Evolutionary conservation across 2,329 filamentous ascomycete species (phyloP).

Genomic region (Epichloe uncinata): DNA sequence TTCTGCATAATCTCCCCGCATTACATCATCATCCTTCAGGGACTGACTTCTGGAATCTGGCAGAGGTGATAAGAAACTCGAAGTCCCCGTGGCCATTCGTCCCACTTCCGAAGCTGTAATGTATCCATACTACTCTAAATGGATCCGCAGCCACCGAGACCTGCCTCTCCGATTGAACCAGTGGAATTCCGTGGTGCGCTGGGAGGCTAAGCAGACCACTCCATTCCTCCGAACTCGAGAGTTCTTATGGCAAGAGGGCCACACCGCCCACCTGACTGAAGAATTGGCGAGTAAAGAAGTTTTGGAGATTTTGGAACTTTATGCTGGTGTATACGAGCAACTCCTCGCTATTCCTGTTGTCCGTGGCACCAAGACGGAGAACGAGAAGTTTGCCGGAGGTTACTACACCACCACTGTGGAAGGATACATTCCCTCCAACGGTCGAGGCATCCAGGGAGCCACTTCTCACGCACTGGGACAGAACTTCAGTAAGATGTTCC

Average conservation of each 20-base stretch:
- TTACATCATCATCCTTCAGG: background rate
- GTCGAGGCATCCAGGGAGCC: conserved; percentile 89
- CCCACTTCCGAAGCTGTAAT: conserved; percentile 68
- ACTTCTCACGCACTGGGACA: conserved; percentile 93
- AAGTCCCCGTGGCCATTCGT: conserved; percentile 59
- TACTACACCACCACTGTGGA: conserved; percentile 96
- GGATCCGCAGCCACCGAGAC: conserved; percentile 93
- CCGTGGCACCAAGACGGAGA: conserved; percentile 87
- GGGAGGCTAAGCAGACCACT: conserved; percentile 93
- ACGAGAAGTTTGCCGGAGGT: conserved; percentile 95
- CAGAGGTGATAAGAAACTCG: conserved; percentile 83
- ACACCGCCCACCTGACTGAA: conserved; percentile 78
- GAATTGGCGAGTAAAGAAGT: conserved; percentile 74
- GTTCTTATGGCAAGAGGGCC: conserved; percentile 97
- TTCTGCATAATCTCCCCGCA: background rate
- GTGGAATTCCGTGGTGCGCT: conserved; percentile 87
- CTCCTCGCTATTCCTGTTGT: conserved; percentile 91
- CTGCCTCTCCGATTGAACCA: conserved; percentile 90
- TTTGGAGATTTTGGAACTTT: conserved; percentile 82
- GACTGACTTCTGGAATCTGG: conserved; percentile 2
- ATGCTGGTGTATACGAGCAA: conserved; percentile 84
- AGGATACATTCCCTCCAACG: conserved; percentile 91
- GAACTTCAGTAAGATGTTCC: conserved; percentile 99
- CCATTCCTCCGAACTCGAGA: conserved; percentile 84
- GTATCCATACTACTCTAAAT: conserved; percentile 93